These are phyloP conservation scores for Cyclotella kingstonii DNA, from an alignment of 108 stramenopile genomes.

Conservation along the genomic window DNA sequence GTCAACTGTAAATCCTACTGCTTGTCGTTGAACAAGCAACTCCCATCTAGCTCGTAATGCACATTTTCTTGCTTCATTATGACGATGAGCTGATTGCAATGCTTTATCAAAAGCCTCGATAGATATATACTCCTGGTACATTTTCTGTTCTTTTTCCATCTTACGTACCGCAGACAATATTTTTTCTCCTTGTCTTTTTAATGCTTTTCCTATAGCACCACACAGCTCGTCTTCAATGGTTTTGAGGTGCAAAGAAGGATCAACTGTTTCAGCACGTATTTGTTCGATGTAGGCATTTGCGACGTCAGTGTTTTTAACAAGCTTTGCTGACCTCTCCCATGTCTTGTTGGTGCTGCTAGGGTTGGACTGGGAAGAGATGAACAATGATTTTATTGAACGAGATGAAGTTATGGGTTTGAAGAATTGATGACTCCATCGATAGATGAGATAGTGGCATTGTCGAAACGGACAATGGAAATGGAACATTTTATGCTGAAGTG, in stretches of 20 bases:
- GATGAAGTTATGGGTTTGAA: too few species aligned
- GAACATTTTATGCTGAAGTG: too few species aligned
- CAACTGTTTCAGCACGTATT: constrained; percentile 57
- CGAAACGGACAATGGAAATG: too few species aligned
- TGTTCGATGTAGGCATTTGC: constrained; percentile 67
- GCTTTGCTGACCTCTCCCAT: constrained; percentile 69
- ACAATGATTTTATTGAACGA: too few species aligned
- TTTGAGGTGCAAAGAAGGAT: constrained; percentile 74
- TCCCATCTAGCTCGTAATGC: constrained; percentile 77
- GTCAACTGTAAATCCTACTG: constrained; percentile 74
- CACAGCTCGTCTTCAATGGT: constrained; percentile 82
- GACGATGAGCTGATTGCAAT: constrained; percentile 35
- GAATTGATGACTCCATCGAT: too few species aligned
- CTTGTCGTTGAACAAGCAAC: constrained; percentile 82
- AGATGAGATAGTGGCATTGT: too few species aligned
- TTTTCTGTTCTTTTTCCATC: constrained; percentile 47
- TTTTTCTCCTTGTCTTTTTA: constrained; percentile 77
- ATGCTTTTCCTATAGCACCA: constrained; percentile 74
- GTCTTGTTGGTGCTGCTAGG: background rate
- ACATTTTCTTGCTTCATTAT: constrained; percentile 67
- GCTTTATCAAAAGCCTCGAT: constrained; percentile 26
- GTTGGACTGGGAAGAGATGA: background rate
- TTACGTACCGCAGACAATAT: constrained; percentile 44
- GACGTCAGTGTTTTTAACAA: constrained; percentile 65
- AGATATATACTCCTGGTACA: constrained; percentile 34